phyloP scores from a whole-genome alignment of 2,329 filamentous ascomycete genomes.

The Arachnomyces sp. region DNA sequence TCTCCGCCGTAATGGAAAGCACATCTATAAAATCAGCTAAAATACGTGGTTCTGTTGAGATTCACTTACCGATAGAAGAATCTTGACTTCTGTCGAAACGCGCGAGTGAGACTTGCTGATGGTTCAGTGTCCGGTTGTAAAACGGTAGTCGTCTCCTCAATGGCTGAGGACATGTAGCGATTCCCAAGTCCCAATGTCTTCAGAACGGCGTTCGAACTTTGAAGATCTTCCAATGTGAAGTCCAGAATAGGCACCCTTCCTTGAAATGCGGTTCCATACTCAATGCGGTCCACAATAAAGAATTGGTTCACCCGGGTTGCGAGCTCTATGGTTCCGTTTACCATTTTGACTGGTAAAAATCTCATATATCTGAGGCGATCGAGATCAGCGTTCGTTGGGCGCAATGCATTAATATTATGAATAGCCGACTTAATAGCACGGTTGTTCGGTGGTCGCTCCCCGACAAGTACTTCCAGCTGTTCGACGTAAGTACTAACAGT shows the following conservation, averaged over 20 bases:
- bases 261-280: neutral
- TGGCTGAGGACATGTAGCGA: neutral
- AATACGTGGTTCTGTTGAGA: neutral
- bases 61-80: neutral
- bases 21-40: neutral
- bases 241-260: neutral
- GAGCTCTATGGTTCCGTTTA: too few species aligned
- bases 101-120: neutral
- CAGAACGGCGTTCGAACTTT: neutral
- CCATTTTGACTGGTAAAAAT: too few species aligned
- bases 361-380: too few species aligned
- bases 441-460: neutral
- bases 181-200: neutral
- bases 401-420: too few species aligned
- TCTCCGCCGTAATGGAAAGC: constrained; percentile 1
- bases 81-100: constrained; percentile 1
- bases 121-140: neutral
- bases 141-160: neutral
- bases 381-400: too few species aligned
- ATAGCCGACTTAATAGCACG: neutral
- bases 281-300: neutral
- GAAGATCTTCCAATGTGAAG: neutral
- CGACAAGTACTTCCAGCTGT: neutral
- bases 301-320: neutral
- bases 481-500: neutral